Conservation (phyloP, 768 basidiomycete species). For the Leccinum subtestaceum region DNA sequence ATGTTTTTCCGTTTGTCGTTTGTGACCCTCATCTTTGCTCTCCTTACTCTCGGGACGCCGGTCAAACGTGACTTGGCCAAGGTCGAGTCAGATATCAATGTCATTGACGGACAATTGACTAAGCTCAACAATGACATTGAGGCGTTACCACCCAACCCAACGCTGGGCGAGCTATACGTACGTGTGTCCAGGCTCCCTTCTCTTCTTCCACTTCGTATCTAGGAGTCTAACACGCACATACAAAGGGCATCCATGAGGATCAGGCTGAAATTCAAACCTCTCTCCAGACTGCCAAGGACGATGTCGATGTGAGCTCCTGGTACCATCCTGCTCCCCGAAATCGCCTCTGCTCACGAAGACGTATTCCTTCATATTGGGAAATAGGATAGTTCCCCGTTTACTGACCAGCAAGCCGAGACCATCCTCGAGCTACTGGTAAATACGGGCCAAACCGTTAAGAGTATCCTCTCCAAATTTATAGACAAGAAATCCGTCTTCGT, state of each 20-base stretch:
- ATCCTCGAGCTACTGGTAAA: accelerated
- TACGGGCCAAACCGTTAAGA: background rate
- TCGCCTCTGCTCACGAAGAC: background rate
- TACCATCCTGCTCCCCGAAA: background rate
- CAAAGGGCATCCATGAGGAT: background rate
- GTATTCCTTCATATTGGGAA: too few relatives aligned
- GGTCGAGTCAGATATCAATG: background rate
- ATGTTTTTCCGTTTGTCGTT: constrained; percentile 16
- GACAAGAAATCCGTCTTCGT: background rate
- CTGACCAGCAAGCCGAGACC: background rate
- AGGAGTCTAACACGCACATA: background rate
- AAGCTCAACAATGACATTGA: background rate
- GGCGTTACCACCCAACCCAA: background rate
- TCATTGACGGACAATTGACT: too few relatives aligned
- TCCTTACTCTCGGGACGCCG: constrained; percentile 10
- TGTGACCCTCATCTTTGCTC: constrained; percentile 9
- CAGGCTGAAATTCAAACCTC: accelerated
- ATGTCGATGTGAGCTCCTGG: constrained; percentile 1
- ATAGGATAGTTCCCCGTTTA: constrained; percentile 1
- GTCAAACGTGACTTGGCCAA: constrained; percentile 2
- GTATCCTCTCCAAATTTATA: background rate
- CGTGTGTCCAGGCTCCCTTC: background rate
- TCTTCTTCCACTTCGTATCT: background rate
- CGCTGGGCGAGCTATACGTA: accelerated
- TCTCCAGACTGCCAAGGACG: background rate